These are phyloP conservation scores for Boletus mariae DNA, from an alignment of 1,284 basidiomycete genomes.

Conservation along the genomic window DNA sequence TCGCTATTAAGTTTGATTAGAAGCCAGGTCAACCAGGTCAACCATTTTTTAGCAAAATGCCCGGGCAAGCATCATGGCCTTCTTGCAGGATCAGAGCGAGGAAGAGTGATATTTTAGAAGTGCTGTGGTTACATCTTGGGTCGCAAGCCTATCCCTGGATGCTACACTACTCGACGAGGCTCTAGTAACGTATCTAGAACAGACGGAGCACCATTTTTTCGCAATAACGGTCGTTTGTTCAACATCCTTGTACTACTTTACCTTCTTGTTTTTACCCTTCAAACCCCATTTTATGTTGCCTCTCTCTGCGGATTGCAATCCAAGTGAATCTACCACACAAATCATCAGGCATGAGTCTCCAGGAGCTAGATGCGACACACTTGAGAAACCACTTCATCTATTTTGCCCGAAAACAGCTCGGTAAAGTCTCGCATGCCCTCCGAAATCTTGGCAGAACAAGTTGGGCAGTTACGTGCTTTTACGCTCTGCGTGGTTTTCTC, in stretches of 20 bases:
- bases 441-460: slow-evolving; percentile 9
- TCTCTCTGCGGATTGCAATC: not conserved
- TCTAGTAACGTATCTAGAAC: not conserved
- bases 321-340: slow-evolving; percentile 8
- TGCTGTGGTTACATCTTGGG: not conserved
- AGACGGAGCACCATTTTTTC: not conserved
- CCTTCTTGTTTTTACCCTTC: not conserved
- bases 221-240: not conserved
- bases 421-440: slow-evolving; percentile 18
- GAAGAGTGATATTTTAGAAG: slow-evolving; percentile 21
- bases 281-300: not conserved
- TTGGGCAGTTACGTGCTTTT: not conserved
- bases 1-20: slow-evolving; percentile 6
- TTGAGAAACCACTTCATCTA: slow-evolving; percentile 16
- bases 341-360: not conserved
- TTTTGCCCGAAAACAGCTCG: slow-evolving; percentile 8
- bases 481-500: slow-evolving; percentile 4
- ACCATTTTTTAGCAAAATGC: slow-evolving; percentile 40
- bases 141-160: not conserved
- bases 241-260: not conserved
- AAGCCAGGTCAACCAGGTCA: slow-evolving; percentile 3
- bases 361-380: too few species aligned
- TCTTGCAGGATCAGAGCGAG: slow-evolving; percentile 64
- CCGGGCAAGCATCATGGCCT: slow-evolving; percentile 62
- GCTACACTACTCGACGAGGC: not conserved